Conservation (phyloP, 305 asterid species). For the Fraxinus floribunda region DNA sequence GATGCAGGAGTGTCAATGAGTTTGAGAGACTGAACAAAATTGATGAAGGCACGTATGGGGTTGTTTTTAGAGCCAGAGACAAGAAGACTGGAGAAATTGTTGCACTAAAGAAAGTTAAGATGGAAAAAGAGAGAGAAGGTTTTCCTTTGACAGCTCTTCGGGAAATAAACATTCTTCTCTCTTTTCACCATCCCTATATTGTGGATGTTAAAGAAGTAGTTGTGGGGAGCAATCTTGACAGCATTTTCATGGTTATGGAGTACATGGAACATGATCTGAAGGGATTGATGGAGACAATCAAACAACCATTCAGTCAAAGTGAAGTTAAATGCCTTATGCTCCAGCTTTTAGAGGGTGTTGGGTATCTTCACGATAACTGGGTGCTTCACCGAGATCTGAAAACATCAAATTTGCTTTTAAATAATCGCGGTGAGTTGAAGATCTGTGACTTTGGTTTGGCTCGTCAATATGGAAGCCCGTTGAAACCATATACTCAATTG, state of each 20-base stretch:
- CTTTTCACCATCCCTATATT: conserved; percentile 72
- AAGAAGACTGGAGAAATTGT: conserved; percentile 84
- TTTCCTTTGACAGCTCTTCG: conserved; percentile 85
- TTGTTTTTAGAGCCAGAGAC: conserved; percentile 85
- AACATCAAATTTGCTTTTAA: conserved; percentile 82
- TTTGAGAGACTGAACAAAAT: conserved; percentile 87
- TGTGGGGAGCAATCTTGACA: conserved; percentile 69
- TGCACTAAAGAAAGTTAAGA: conserved; percentile 93
- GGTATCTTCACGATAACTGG: conserved; percentile 92
- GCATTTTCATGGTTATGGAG: conserved; percentile 92
- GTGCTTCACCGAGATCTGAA: conserved; percentile 86
- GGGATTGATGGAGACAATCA: conserved; percentile 83
- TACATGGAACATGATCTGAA: conserved; percentile 96
- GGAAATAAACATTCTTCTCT: conserved; percentile 83
- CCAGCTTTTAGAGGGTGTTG: conserved; percentile 75
- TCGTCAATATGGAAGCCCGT: conserved; percentile 86
- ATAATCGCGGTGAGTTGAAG: conserved; percentile 81
- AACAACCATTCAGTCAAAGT: conserved; percentile 80
- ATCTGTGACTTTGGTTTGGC: conserved; percentile 95
- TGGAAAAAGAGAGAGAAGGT: conserved; percentile 92
- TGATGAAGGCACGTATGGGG: conserved; percentile 93
- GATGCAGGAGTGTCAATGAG: conserved; percentile 87
- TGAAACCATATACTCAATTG: conserved; percentile 83
- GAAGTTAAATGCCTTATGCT: conserved; percentile 96
- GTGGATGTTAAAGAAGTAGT: conserved; percentile 93